phyloP scores from a whole-genome alignment of 1,139 yeast genomes.

The Kazachstania sp. region DNA sequence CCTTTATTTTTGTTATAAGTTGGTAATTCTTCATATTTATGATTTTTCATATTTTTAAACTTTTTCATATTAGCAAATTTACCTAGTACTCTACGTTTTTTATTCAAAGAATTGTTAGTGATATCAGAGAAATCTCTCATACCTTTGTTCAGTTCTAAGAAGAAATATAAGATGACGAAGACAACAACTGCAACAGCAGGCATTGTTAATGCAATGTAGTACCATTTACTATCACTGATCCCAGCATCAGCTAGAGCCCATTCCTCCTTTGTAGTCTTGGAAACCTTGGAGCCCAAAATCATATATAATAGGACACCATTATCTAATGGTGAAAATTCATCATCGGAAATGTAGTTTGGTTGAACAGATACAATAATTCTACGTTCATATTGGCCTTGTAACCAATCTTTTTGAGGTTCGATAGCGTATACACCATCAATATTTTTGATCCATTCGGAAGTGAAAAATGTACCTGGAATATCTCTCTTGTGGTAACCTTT shows the following conservation, averaged over 20 bases:
- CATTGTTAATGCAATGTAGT: slow-evolving; percentile 56
- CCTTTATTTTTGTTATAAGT: slow-evolving; percentile 23
- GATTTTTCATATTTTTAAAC: slow-evolving; percentile 30
- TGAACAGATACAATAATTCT: slow-evolving; percentile 55
- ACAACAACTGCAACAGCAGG: slow-evolving; percentile 65
- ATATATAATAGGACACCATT: slow-evolving; percentile 52
- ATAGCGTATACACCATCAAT: slow-evolving; percentile 58
- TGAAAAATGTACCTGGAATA: slow-evolving; percentile 46
- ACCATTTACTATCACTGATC: slow-evolving; percentile 53
- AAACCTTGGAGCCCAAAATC: slow-evolving; percentile 49
- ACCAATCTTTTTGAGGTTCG: slow-evolving; percentile 53
- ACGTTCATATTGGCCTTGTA: slow-evolving; percentile 42
- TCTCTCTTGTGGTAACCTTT: slow-evolving; percentile 51
- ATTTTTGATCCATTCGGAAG: slow-evolving; percentile 64
- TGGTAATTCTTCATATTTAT: slow-evolving; percentile 36
- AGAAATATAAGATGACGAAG: slow-evolving; percentile 54
- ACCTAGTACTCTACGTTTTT: slow-evolving; percentile 40
- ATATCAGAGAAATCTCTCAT: slow-evolving; percentile 41
- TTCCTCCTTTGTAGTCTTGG: slow-evolving; percentile 49
- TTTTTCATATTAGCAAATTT: slow-evolving; percentile 32
- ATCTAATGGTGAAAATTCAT: slow-evolving; percentile 48
- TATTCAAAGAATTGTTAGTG: slow-evolving; percentile 41
- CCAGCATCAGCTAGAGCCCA: slow-evolving; percentile 49
- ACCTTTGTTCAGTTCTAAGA: slow-evolving; percentile 45
- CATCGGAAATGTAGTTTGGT: slow-evolving; percentile 58